Base-by-base conservation (phyloP, 2,329 filamentous ascomycete species). In the Akanthomyces dipterigenus region DNA sequence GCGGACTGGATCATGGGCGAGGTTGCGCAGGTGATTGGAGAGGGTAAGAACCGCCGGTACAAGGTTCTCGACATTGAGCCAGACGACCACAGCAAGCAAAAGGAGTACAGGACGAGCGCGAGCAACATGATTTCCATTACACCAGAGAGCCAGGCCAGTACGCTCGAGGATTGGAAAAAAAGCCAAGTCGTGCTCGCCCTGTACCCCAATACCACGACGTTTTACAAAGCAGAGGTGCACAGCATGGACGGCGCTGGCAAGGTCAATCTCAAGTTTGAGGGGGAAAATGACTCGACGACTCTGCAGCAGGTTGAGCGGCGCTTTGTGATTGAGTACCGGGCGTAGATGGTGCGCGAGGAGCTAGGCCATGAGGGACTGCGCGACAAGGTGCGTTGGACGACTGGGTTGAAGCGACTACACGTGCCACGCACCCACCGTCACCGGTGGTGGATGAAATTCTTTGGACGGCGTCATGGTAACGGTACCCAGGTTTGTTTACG, bases 141-240 rank as follows among this genome's bases (percentile, higher is more conserved):
- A 2, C 80, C 83, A 0, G 76, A 76, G 64, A 73, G 64, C 69
- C 78, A 65, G 70, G 77, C 71, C 65, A 77, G 73, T 64, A 84
- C 74, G 2, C 77, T 88, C 18, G 75, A 81, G 4, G 80, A 88
- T 45, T 82, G 88, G 62, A 84, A 88, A 40, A 75, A 83, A 43
- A 88, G 89, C 49, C 90, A 88, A 70, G 83, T 86, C 50, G 90
- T 93, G 9, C 78, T 93, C 62, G 90, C 90, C 0, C 77, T 91
- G 62, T 95, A 95, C 69, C 90, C 90, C 0, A 87, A 91, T 67
- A 93, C 90, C 1, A 93, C 90, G 1, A 93, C 89, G 0, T 93
- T 95, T 68, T 95, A 95, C 72, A 87, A 89, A 70, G 90, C 90
- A 1, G 89, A 92, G 67, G 90, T 93, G 9, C 88, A 90, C 75